Evolutionary conservation across 2,329 filamentous ascomycete genomes (phyloP), one percentile per base, ranked within the genome.

Genomic region (Parastagonospora nodorum): DNA sequence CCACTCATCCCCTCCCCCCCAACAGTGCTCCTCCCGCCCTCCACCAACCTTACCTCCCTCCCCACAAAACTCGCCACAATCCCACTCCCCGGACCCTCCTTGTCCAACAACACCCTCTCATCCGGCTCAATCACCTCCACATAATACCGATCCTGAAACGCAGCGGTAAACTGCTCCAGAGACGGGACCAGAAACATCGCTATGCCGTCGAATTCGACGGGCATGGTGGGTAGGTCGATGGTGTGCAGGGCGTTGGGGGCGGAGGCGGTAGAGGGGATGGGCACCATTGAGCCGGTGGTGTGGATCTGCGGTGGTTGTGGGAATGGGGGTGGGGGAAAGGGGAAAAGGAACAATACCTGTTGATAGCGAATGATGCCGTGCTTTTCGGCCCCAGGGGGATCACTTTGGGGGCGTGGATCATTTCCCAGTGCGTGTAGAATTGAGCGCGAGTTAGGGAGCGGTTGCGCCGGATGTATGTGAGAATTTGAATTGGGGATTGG

Each of bases 391-490:
- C 71, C n/a, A n/a, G 74, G 0, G 71, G 66, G 45, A 60, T 60
- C 11, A 73, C 68, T 29, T 73, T 68, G 4, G 64, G 63, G 4
- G 59, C 69, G 49, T 74, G 70, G 5, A 68, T 52, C 10, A 67
- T 56, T 45, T 69, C 64, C 71, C 71, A 74, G 55, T 72, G 69
- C 39, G 66, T 50, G 63, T 72, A 72, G 58, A 74, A 73, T 42
- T 71, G 53, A 9, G 58, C 66, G 15, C 48, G 63, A 6, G 64
- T 68, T 16, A 72, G 49, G 32, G 57, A 51, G n/a, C 58, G 64
- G 19, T 67, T 64, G 14, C 69, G 64, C 41, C 59, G 64, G 44
- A 70, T 62, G 52, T 60, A 61, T 8, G 46, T 54, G 14, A 63
- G 9, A 33, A 64, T 51, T 28, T 64, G 54, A 11, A 60, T 51